Base-by-base conservation (phyloP, 495 filamentous ascomycete species). In the Pyronema domesticum region DNA sequence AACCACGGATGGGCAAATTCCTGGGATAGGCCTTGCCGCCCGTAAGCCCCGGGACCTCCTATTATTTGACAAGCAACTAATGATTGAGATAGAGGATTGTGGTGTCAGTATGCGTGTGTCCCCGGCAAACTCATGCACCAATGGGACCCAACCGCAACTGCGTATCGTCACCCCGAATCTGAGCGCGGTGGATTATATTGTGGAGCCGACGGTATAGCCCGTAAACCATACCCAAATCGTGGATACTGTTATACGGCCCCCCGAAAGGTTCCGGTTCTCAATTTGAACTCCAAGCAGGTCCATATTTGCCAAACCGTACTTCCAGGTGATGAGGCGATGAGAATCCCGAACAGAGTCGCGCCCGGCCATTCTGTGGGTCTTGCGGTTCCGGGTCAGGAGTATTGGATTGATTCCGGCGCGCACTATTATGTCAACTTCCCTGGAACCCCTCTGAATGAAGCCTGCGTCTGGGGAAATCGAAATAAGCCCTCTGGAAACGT, bases 381-480 rank as follows among this genome's bases (percentile, higher is more conserved):
- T 43, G 81, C 83, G 49, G 80, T 86, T 46, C 83, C 83, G 1
- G 80, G 73, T 35, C 65, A 70, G 23, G 72, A 69, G 53, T 86
- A 86, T 67, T 88, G 82, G 82, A 76, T 70, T 56, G 63, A 66
- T 34, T 85, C 82, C 15, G 74, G 82, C 57, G 79, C 83, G 40
- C 83, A 88, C 61, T 83, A 73, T 69, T 86, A 88, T 60, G 74
- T 86, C 71, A 86, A 86, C 68, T 71, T 79, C 2, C 83, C 83
- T 10, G 82, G 83, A 62, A 65, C 77, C 44, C 56, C 64, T n/a
- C 59, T 71, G 11, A 73, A 72, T 10, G 70, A 77, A 37, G 81
- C 74, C 23, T 88, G 83, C 58, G 62, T 80, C 36, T 86, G 83
- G 83, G 79, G 82, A 51, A 75, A 73, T 52, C 68, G 67, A 13